Evolutionary conservation across 2,329 filamentous ascomycete genomes (phyloP), one percentile per base, ranked within the genome.

Genomic region (Beauveria australis): DNA sequence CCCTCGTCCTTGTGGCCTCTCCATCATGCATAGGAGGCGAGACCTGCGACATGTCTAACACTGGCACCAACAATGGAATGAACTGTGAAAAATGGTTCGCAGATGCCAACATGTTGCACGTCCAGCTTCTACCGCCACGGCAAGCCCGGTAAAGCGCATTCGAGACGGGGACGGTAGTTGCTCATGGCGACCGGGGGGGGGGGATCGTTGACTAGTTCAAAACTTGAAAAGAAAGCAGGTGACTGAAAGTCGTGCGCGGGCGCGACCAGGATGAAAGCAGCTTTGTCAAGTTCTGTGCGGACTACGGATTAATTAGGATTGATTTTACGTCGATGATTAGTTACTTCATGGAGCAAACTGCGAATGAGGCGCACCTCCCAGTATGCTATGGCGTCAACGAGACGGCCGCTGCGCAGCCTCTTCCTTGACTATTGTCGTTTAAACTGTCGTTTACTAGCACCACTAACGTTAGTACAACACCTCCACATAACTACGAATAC

Each of bases 31-130:
- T 40, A 53, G 5, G 33, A 59, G 48, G 57, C 57, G 57, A 59
- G 48, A 59, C 40, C 57, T 59, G 57, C 57, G 26, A 59, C 57
- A 59, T 53, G 57, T 59, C 57, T 59, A 59, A 59, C 57, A 49
- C 48, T 22, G 22, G 57, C 48, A 53, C 57, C n/a, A 59, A 28
- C 37, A 28, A 24, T 54, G 52, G 18, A 30, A 28, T n/a, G 37
- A 33, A 51, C 48, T 16, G 26, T 28, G 44, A 48, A n/a, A n/a
- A 40, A 49, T 37, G 40, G 48, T 59, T 59, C 48, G 48, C 41
- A 47, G 46, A 51, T 58, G 46, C n/a, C 12, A n/a, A 48, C 37
- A 24, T 22, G 18, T 28, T 33, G 26, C 33, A 37, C 12, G 5
- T 37, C 33, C 33, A 37, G 33, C 12, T 14, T 37, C 14, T 37